Conservation (phyloP, 169 alveolate species). For the Perkinsus olseni region DNA sequence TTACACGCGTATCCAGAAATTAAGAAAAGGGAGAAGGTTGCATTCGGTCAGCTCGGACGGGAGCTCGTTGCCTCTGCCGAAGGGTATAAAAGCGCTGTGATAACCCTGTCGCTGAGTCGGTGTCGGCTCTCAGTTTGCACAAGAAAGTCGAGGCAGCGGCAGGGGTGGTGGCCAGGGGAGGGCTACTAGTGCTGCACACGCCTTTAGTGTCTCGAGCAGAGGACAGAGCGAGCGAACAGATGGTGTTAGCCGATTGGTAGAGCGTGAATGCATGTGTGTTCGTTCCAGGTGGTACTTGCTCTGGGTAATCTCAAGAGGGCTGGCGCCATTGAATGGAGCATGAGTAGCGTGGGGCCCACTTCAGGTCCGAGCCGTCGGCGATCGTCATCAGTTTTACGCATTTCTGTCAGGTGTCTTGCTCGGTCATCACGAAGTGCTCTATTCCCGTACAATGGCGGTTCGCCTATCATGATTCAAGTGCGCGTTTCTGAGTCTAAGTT, state of each 20-base stretch:
- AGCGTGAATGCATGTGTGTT: too few species aligned
- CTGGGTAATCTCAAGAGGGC: neutral
- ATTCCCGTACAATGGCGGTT: neutral
- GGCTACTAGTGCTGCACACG: neutral
- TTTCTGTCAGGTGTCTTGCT: neutral
- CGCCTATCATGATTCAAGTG: neutral
- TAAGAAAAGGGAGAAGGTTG: neutral
- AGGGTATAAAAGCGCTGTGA: neutral
- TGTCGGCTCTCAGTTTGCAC: neutral
- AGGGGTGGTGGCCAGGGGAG: neutral
- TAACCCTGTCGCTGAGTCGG: neutral
- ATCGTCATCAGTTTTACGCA: neutral
- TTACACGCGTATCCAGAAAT: neutral
- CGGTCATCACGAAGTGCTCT: neutral
- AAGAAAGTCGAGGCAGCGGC: neutral
- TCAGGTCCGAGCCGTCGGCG: neutral
- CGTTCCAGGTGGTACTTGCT: neutral
- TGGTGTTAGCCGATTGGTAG: neutral
- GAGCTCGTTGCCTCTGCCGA: neutral
- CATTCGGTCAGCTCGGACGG: neutral
- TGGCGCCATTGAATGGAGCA: neutral
- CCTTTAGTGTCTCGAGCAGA: neutral
- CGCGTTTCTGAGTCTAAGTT: neutral
- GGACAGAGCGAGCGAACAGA: neutral
- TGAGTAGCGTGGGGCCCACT: neutral